Conservation (phyloP, 805 yeast species). For the Clavispora asparagi region DNA sequence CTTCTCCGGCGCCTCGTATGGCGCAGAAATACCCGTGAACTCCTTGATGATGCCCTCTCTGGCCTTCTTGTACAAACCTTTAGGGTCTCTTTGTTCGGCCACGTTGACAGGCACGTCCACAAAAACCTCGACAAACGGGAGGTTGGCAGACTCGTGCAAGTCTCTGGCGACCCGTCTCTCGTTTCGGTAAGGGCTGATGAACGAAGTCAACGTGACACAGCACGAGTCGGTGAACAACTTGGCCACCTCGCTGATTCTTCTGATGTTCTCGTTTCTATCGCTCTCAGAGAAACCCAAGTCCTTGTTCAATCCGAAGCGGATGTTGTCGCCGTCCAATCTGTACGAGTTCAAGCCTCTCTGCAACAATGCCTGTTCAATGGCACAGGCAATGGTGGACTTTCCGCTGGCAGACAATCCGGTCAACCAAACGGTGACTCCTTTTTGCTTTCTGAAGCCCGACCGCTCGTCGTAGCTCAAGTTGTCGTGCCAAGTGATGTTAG, state of each 20-base stretch:
- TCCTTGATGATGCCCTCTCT: slow-evolving; percentile 91
- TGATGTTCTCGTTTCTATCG: slow-evolving; percentile 91
- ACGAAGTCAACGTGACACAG: slow-evolving; percentile 79
- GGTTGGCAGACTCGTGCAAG: slow-evolving; percentile 65
- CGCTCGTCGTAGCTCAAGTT: slow-evolving; percentile 85
- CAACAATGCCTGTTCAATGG: slow-evolving; percentile 77
- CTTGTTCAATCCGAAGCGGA: slow-evolving; percentile 91
- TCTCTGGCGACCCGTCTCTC: slow-evolving; percentile 86
- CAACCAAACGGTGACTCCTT: slow-evolving; percentile 90
- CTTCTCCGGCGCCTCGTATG: slow-evolving; percentile 84
- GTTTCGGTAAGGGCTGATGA: slow-evolving; percentile 83
- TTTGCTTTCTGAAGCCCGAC: slow-evolving; percentile 62
- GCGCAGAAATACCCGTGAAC: slow-evolving; percentile 93
- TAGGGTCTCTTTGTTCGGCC: slow-evolving; percentile 96
- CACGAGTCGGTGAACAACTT: slow-evolving; percentile 94
- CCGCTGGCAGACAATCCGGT: slow-evolving; percentile 96
- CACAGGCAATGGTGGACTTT: slow-evolving; percentile 91
- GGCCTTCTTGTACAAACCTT: slow-evolving; percentile 94
- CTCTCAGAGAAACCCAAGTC: slow-evolving; percentile 89
- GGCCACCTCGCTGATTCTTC: slow-evolving; percentile 92
- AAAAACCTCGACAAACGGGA: slow-evolving; percentile 86
- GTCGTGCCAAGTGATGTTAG: slow-evolving; percentile 95
- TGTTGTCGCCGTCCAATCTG: slow-evolving; percentile 91
- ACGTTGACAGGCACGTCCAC: slow-evolving; percentile 92
- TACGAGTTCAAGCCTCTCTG: slow-evolving; percentile 69